These are phyloP conservation scores for Boletus tylopilopsis DNA, from an alignment of 768 basidiomycete genomes.

Conservation along the genomic window DNA sequence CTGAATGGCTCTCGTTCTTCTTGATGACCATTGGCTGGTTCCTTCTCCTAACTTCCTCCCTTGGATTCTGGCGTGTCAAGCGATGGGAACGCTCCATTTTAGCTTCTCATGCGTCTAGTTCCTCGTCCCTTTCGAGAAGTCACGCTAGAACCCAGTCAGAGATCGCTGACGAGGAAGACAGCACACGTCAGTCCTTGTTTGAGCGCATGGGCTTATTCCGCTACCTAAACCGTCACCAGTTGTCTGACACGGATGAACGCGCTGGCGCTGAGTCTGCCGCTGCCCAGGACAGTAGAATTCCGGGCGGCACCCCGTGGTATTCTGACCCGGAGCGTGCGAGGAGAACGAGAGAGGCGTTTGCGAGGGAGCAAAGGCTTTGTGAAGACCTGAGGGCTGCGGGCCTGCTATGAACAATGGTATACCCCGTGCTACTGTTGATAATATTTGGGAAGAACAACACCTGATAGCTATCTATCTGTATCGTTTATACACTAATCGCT, in stretches of 20 bases:
- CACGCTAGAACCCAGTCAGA: constrained; percentile 26
- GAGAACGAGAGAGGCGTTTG: constrained; percentile 43
- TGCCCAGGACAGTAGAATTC: constrained; percentile 25
- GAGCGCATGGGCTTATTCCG: constrained; percentile 27
- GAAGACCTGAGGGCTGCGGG: constrained; percentile 62
- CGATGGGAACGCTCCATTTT: constrained; percentile 82
- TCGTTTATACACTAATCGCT: constrained; percentile 22
- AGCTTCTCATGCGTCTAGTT: constrained; percentile 36
- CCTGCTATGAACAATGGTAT: constrained; percentile 41
- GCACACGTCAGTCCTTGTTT: constrained; percentile 27
- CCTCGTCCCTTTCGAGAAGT: constrained; percentile 36
- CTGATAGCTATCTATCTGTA: constrained; percentile 3
- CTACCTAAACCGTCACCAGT: constrained; percentile 4
- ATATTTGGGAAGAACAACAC: not conserved
- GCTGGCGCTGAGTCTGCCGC: constrained; percentile 9
- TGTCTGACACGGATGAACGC: constrained; percentile 7
- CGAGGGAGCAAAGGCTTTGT: constrained; percentile 54
- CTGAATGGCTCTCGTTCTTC: constrained; percentile 94
- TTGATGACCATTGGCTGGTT: constrained; percentile 93
- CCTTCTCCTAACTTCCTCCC: constrained; percentile 82
- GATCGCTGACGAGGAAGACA: constrained; percentile 25
- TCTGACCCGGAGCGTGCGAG: constrained; percentile 44
- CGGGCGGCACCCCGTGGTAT: constrained; percentile 28
- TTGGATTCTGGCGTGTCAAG: constrained; percentile 88
- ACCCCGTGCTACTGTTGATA: constrained; percentile 1